These are phyloP conservation scores for Acacia acuminata DNA, from an alignment of 306 rosid species.

Conservation along the genomic window DNA sequence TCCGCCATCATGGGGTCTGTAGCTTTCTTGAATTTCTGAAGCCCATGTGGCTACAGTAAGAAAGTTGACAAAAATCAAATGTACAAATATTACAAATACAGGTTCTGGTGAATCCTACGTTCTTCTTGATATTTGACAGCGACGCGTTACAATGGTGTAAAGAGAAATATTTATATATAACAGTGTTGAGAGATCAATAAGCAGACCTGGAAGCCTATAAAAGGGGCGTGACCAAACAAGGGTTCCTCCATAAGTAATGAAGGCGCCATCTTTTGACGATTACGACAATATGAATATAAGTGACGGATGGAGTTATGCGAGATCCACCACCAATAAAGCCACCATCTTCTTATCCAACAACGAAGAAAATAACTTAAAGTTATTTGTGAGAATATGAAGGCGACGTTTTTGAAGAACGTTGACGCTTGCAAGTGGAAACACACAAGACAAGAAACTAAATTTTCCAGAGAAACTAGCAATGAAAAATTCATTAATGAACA, in stretches of 20 bases:
- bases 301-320: not conserved
- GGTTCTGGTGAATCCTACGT: not conserved
- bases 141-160: too few species aligned
- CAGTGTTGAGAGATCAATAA: not conserved
- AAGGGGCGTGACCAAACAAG: not conserved
- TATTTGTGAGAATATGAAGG: not conserved
- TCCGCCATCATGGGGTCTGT: not conserved
- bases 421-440: not conserved
- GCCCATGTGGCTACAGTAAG: conserved; percentile 12
- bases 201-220: conserved; percentile 28
- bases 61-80: not conserved
- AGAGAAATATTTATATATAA: not conserved
- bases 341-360: not conserved
- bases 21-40: not conserved
- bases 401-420: not conserved
- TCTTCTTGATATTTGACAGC: not conserved
- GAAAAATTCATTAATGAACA: not conserved
- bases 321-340: not conserved
- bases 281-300: not conserved
- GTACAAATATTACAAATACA: not conserved
- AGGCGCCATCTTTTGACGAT: conserved; percentile 19
- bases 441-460: not conserved
- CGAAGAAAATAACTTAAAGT: not conserved
- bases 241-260: conserved; percentile 4
- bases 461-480: not conserved